These are phyloP conservation scores for Taxillus chinensis DNA, from an alignment of 164 flowering plant genomes.

Conservation along the genomic window DNA sequence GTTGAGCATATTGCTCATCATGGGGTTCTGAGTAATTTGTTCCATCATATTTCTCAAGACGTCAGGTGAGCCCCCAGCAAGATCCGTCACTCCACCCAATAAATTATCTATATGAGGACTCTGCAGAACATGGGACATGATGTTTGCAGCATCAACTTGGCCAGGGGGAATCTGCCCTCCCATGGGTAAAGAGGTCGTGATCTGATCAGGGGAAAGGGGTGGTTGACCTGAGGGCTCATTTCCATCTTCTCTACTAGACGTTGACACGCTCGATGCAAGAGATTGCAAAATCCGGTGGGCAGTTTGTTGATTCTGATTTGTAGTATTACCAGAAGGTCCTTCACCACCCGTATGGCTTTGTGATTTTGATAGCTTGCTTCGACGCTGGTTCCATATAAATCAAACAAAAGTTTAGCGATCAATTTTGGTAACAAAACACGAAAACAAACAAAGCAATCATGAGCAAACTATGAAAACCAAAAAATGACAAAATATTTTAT, in stretches of 20 bases:
- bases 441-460: background rate
- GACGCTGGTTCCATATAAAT: slow-evolving; percentile 25
- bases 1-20: slow-evolving; percentile 61
- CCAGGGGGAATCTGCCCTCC: slow-evolving; percentile 24
- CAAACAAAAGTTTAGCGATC: background rate
- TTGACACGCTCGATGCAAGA: slow-evolving; percentile 33
- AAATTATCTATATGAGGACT: slow-evolving; percentile 62
- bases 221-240: slow-evolving; percentile 12
- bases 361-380: slow-evolving; percentile 28
- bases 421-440: background rate
- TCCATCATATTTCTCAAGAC: slow-evolving; percentile 66
- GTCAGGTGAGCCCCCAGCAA: slow-evolving; percentile 76
- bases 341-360: slow-evolving; percentile 19
- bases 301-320: slow-evolving; percentile 20
- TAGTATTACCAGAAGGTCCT: slow-evolving; percentile 18
- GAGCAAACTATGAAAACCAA: background rate
- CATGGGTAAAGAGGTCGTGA: slow-evolving; percentile 10
- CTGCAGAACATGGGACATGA: slow-evolving; percentile 67
- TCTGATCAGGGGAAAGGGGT: slow-evolving; percentile 17
- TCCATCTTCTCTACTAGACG: slow-evolving; percentile 14
- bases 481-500: background rate
- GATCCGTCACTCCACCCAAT: slow-evolving; percentile 34
- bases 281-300: slow-evolving; percentile 51
- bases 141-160: slow-evolving; percentile 37
- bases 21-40: slow-evolving; percentile 72